Evolutionary conservation across 179 eudicot genomes (phyloP).

Genomic region (Nepenthes alata): DNA sequence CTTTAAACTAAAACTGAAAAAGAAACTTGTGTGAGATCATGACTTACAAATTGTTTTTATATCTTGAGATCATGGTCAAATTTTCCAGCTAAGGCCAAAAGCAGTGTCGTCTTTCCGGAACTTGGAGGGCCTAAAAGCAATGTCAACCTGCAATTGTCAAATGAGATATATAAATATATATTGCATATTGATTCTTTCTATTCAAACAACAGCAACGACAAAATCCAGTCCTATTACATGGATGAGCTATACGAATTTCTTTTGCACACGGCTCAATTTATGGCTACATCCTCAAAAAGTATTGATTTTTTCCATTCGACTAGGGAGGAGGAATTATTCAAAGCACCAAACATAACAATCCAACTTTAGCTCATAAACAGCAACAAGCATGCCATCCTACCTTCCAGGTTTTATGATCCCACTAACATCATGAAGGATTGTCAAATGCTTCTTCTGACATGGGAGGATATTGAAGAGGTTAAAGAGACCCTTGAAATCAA

Average conservation of each 20-base stretch:
- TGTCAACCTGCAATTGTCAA: slow-evolving; percentile 5
- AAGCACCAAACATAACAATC: background rate
- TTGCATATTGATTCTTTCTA: background rate
- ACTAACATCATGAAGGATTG: background rate
- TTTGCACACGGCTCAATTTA: too few relatives aligned
- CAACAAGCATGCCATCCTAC: background rate
- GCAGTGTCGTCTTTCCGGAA: too few relatives aligned
- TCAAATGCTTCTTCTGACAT: background rate
- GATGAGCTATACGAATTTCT: too few relatives aligned
- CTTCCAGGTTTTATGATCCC: background rate
- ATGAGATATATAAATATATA: background rate
- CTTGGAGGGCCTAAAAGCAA: slow-evolving; percentile 3
- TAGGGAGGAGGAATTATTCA: too few relatives aligned
- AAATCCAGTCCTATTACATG: too few relatives aligned
- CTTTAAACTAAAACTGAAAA: background rate
- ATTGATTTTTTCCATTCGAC: too few relatives aligned
- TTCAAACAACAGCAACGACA: too few relatives aligned
- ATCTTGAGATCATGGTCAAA: slow-evolving; percentile 7
- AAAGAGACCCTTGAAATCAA: background rate
- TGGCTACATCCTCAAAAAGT: too few relatives aligned
- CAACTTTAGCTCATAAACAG: background rate
- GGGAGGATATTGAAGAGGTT: too few relatives aligned
- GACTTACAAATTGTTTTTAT: too few relatives aligned
- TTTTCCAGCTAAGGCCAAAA: background rate
- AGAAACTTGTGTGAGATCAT: too few relatives aligned